Evolutionary conservation across 1,139 yeast genomes (phyloP), one percentile per base, ranked within the genome.

Genomic region (Sugiyamaella neomexicana): DNA sequence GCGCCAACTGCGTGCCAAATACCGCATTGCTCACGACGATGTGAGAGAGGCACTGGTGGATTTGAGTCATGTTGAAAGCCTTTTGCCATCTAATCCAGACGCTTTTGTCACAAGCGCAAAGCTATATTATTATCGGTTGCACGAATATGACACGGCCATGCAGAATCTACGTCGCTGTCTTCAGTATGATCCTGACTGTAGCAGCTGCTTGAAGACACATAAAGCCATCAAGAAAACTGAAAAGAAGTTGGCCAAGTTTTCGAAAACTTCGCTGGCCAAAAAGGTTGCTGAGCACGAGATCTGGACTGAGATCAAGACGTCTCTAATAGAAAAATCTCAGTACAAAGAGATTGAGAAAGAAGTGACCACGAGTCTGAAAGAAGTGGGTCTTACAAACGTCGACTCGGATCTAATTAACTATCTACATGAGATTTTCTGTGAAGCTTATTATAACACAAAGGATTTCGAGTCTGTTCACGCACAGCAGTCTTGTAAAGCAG

Each of bases 131-230:
- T 82, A 74, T 64, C 78, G 81, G 9, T 75, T 80, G 45, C 72
- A 74, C 42, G 83, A 83, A 57, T 78, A 76, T 59, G 79, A 77
- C 17, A 73, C 73, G 42, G 80, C 88, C 0, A 70, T 78, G 62
- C 75, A 71, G 56, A 73, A 75, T 32, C 73, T 82, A 40, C 79
- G 83, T 59, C 76, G 76, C 58, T 88, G 96, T 66, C 72, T 88
- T 52, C 80, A 85, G 60, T 79, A 79, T 47, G 88, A 89, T 67
- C 86, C 87, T 63, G 96, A 86, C 55, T 77, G 75, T 60, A 72
- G 73, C 44, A 67, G 65, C 4, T 86, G 95, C 68, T 81, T 82
- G 31, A 65, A 65, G 38, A 63, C 75, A 2, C 70, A 81, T 54
- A 82, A 79, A 60, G 71, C 72, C 36, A 78, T 80, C 58, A 74